Conservation (phyloP, 495 filamentous ascomycete genomes). For the Apiosordaria backusii region DNA sequence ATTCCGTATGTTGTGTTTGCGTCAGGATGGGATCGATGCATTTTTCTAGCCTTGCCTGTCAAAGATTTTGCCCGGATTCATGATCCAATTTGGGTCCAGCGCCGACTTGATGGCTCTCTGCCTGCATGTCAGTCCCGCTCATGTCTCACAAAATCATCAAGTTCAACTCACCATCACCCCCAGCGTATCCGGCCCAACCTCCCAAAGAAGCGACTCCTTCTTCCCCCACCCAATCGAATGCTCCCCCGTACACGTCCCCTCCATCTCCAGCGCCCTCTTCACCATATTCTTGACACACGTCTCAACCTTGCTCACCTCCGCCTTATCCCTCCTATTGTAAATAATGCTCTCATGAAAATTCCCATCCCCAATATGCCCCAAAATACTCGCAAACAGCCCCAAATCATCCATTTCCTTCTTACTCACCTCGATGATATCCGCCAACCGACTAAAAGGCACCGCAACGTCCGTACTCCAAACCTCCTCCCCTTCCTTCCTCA, state of each 20-base stretch:
- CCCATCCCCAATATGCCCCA: conserved; percentile 82
- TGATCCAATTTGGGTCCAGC: conserved; percentile 84
- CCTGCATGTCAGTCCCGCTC: not conserved
- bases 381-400: conserved; percentile 78
- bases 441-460: conserved; percentile 78
- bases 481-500: conserved; percentile 58
- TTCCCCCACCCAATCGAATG: conserved; percentile 89
- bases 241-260: conserved; percentile 88
- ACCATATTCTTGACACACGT: conserved; percentile 85
- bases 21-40: not conserved
- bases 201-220: conserved; percentile 72
- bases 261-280: conserved; percentile 82
- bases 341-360: conserved; percentile 92
- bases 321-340: conserved; percentile 65
- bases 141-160: not conserved
- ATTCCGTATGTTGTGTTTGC: not conserved
- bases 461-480: conserved; percentile 81
- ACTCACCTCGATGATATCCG: conserved; percentile 85
- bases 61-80: conserved; percentile 91
- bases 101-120: conserved; percentile 69
- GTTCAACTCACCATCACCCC: conserved; percentile 65
- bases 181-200: conserved; percentile 78
- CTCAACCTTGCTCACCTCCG: conserved; percentile 68
- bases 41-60: conserved; percentile 43
- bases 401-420: conserved; percentile 86